Evolutionary conservation across 768 basidiomycete species (phyloP).

Genomic region (Strobilomyces echinocephalus): DNA sequence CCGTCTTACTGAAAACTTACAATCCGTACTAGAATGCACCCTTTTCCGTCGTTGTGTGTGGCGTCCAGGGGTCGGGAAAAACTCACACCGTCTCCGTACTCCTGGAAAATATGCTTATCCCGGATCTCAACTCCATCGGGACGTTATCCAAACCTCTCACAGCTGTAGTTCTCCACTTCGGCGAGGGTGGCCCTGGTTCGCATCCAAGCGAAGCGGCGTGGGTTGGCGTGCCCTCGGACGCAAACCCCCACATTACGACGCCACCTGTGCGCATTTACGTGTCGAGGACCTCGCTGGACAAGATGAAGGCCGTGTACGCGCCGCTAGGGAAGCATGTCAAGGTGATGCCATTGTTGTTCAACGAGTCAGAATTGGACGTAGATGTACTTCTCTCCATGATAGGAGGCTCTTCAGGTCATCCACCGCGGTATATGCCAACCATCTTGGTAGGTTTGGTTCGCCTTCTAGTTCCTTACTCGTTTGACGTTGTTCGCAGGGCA

Average conservation of each 20-base stretch:
- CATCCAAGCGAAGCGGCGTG: constrained; percentile 63
- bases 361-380: constrained; percentile 57
- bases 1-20: background rate
- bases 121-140: constrained; percentile 45
- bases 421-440: constrained; percentile 63
- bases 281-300: constrained; percentile 51
- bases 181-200: constrained; percentile 52
- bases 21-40: constrained; percentile 50
- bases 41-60: constrained; percentile 64
- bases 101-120: constrained; percentile 61
- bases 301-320: constrained; percentile 48
- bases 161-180: constrained; percentile 61
- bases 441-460: constrained; percentile 42
- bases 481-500: constrained; percentile 32
- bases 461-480: background rate
- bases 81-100: constrained; percentile 64
- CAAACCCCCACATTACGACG: constrained; percentile 26
- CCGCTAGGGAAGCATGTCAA: constrained; percentile 41
- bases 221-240: constrained; percentile 34
- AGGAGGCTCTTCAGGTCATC: constrained; percentile 53
- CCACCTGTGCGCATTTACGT: constrained; percentile 45
- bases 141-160: constrained; percentile 45
- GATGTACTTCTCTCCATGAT: constrained; percentile 66
- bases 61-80: constrained; percentile 71
- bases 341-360: constrained; percentile 50